Evolutionary conservation across 345 rosid genomes (phyloP), one percentile per base, ranked within the genome.

Genomic region (Populus euphratica): DNA sequence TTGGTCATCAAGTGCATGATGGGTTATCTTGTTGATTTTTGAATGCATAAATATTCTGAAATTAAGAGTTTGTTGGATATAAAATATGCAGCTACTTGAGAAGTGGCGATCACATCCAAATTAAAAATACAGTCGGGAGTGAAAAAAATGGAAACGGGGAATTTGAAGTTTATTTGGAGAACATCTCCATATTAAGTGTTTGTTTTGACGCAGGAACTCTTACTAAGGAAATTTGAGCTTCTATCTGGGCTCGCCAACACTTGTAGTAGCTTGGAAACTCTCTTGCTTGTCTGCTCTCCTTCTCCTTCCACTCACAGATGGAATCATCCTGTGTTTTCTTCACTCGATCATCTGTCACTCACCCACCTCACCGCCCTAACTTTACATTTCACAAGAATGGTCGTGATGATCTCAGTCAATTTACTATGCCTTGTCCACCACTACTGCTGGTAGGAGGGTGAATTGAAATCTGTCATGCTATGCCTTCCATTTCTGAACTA

Each of bases 131-230:
- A 17, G 65, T 76, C 17, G 77, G 69, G 77, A 73, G 71, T 61
- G 62, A 75, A 76, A 23, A 59, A 59, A 86, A 65, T 81, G 83
- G 86, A 43, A 74, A 52, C 79, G 67, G 52, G 70, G 31, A 79
- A 47, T 67, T 73, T 84, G 56, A 77, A 35, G 77, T 77, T 81
- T 82, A 49, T 77, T 16, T 72, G 85, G 82, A 74, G 85, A 77
- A 78, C 74, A 72, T 72, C 78, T 79, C 81, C 86, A 41, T 80
- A 86, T 87, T 85, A 88, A 92, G 94, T 83, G 90, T 91, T 94
- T 94, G 86, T 91, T 94, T 94, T 88, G 91, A 88, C 92, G 94
- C 96, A 93, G 97, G 97, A 89, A 79, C 88, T 71, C 74, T 83
- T 84, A 81, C 90, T 85, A 85, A 86, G 81, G 94, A 89, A 87